phyloP scores from a whole-genome alignment of 768 basidiomycete genomes.

The Rhizopogon vulgaris region DNA sequence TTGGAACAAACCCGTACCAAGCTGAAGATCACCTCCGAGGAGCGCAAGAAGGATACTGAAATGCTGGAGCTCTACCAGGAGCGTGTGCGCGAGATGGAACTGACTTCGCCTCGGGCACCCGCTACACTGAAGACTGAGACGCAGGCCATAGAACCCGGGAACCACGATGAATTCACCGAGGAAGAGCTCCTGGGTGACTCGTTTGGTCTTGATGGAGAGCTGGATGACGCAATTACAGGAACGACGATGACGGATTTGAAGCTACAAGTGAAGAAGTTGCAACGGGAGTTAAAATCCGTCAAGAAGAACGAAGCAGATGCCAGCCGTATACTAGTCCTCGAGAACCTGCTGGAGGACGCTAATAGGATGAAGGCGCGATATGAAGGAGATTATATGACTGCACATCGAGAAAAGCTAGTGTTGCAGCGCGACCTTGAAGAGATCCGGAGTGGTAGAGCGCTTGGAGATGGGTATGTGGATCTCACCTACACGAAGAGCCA shows the following conservation, averaged over 20 bases:
- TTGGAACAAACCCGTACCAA: constrained; percentile 70
- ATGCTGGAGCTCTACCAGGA: constrained; percentile 88
- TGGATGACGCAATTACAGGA: constrained; percentile 80
- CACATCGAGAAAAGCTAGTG: constrained; percentile 77
- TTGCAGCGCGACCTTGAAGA: constrained; percentile 82
- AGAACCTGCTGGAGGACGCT: constrained; percentile 88
- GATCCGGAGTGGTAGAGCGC: constrained; percentile 78
- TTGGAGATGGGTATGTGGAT: constrained; percentile 67
- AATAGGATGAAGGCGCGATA: constrained; percentile 87
- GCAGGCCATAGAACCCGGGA: constrained; percentile 11
- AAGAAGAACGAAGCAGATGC: constrained; percentile 72
- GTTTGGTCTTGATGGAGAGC: constrained; percentile 73
- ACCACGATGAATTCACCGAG: constrained; percentile 33
- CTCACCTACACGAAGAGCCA: background rate
- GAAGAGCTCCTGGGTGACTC: constrained; percentile 43
- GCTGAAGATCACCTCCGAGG: constrained; percentile 60
- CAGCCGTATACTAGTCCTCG: constrained; percentile 75
- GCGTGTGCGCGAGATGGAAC: constrained; percentile 81
- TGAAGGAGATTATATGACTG: constrained; percentile 79
- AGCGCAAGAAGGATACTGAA: constrained; percentile 75
- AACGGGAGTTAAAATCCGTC: constrained; percentile 73
- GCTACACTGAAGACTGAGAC: constrained; percentile 20
- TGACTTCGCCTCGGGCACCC: constrained; percentile 48
- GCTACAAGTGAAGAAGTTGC: constrained; percentile 74
- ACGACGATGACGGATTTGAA: constrained; percentile 91